Base-by-base conservation (phyloP, 768 basidiomycete genomes). In the Hypholoma sublateritium region DNA sequence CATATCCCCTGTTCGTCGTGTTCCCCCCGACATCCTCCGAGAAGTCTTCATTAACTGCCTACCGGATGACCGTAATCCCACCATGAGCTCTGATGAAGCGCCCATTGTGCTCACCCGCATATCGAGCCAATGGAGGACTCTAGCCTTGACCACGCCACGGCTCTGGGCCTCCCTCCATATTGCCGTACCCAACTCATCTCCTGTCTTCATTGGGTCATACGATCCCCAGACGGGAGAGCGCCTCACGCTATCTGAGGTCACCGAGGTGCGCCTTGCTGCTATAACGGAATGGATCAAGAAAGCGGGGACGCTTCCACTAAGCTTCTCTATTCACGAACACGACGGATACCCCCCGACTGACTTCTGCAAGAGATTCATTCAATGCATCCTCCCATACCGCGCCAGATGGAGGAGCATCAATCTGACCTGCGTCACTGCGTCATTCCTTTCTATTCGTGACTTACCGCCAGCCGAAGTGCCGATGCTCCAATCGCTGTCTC, bases 81-180 rank as follows among this genome's bases (percentile, higher is more conserved):
- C 59, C 36, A 63, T 67, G 61, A 59, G 59, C 36, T 35, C 41
- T 17, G 54, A 34, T 12, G 62, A 63, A 41, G 63, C 66, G 5
- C 66, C 66, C 22, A 21, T 65, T 25, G 37, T 63, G 16, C 59
- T 63, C 11, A 61, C 59, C 3, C 60, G 58, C 8, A 49, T 67
- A 14, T 67, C 60, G 45, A 61, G 59, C 25, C 53, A 58, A 16
- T 67, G 66, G 66, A 50, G 66, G 22, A 49, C 57, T 12, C 46
- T 67, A 7, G 53, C 59, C 5, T 48, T 60, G 2, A 52, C 43
- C 16, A 59, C 59, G 8, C 60, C 66, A 16, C 54, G 59, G 8
- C 55, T 67, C 21, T 67, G 65, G 65, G 37, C 61, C 5, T 34
- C 62, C 14, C 51, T 65, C 17, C 60, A 65, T 39, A 63, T 65